Percentiles rank a stretch among this genome's conserved stretches.
Conservation (phyloP, 768 basidiomycete species). For the Auricularia sp. region DNA sequence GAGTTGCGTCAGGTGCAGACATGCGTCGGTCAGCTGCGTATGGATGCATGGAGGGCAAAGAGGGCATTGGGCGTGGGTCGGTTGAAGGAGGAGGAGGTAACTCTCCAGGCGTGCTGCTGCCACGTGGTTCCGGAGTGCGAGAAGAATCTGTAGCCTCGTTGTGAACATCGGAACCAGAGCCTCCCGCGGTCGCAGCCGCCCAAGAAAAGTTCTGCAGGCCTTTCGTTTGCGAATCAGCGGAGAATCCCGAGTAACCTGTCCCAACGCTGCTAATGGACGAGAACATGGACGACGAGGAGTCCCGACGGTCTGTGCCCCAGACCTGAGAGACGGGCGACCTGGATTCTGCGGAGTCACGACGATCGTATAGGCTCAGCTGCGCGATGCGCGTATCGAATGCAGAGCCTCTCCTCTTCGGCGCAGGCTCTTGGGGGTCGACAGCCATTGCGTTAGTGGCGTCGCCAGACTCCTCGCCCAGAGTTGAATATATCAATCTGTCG, state of each 20-base stretch:
- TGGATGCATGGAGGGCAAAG: neutral
- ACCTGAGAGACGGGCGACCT: conserved; percentile 35
- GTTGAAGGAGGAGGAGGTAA: neutral
- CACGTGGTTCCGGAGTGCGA: neutral
- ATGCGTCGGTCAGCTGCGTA: conserved; percentile 50
- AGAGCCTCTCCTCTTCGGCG: conserved; percentile 76
- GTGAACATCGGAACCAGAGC: neutral
- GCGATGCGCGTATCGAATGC: conserved; percentile 71
- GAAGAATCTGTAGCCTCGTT: conserved; percentile 1
- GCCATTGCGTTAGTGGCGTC: conserved; percentile 44
- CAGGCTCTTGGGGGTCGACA: conserved; percentile 44
- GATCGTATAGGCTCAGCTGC: conserved; percentile 66
- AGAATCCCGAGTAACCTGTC: conserved; percentile 40
- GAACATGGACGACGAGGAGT: conserved; percentile 61
- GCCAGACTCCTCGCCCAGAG: conserved; percentile 56
- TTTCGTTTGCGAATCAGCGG: conserved; percentile 33
- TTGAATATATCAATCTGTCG: conserved; percentile 43
- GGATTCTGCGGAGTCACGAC: conserved; percentile 66
- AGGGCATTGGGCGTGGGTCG: conserved; percentile 1
- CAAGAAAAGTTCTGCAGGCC: neutral
- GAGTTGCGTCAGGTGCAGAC: conserved; percentile 45
- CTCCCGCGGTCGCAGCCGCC: neutral
- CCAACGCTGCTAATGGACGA: conserved; percentile 40
- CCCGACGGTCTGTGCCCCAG: conserved; percentile 61
- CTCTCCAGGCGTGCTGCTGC: neutral